phyloP scores from a whole-genome alignment of 2,329 filamentous ascomycete genomes.

The Talaromyces sp. region DNA sequence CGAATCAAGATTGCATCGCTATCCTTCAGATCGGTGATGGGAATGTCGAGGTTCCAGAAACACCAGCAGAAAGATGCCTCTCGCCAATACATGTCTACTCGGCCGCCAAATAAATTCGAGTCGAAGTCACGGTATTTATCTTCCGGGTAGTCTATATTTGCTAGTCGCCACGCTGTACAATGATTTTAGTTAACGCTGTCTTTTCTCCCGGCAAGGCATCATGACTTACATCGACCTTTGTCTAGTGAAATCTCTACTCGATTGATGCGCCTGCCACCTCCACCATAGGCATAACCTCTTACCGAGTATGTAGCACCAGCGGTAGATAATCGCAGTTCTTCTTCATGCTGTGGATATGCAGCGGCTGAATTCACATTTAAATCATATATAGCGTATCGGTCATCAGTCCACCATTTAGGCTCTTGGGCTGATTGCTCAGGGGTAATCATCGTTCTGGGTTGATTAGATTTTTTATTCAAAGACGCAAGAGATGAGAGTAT shows the following conservation, averaged over 20 bases:
- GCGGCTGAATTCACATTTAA: constrained; percentile 81
- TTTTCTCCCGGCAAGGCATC: constrained; percentile 4
- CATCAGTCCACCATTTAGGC: constrained; percentile 76
- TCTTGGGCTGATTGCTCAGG: constrained; percentile 68
- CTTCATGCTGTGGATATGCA: constrained; percentile 73
- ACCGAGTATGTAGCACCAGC: constrained; percentile 55
- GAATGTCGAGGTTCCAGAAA: constrained; percentile 74
- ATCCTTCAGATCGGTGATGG: constrained; percentile 53
- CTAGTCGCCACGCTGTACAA: constrained; percentile 59
- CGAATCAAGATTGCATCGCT: constrained; percentile 72
- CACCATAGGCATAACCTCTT: constrained; percentile 81
- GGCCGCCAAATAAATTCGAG: constrained; percentile 65
- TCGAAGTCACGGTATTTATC: constrained; percentile 68
- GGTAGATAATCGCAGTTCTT: constrained; percentile 51
- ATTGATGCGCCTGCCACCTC: constrained; percentile 77
- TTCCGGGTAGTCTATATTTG: constrained; percentile 75
- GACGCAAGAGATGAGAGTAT: neutral
- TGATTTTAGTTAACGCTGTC: neutral
- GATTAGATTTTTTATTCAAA: constrained; percentile 6
- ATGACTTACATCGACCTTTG: constrained; percentile 56
- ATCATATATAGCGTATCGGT: constrained; percentile 89
- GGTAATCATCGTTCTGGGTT: constrained; percentile 62
- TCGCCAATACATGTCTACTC: constrained; percentile 72
- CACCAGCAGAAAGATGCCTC: constrained; percentile 87
- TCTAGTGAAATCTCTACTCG: constrained; percentile 79